Percentiles rank a stretch among this genome's conserved stretches.
Evolutionary conservation across 768 basidiomycete genomes (phyloP).

Genomic region (Cystobasidium tubakii): DNA sequence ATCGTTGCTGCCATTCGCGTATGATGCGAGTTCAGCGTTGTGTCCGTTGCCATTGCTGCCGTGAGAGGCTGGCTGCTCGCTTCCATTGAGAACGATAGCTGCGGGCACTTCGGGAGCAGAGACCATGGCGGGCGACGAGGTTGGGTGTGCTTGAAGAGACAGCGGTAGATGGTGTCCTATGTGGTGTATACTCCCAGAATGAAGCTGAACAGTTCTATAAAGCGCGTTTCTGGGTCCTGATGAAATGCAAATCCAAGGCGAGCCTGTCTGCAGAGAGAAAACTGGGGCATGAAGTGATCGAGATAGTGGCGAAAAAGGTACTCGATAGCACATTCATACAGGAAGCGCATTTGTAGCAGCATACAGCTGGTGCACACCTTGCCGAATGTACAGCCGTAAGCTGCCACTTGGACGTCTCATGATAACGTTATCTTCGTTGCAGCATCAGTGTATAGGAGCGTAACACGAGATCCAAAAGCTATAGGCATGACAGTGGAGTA

Average conservation of each 20-base stretch:
- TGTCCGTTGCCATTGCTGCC: background rate
- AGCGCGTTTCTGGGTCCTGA: background rate
- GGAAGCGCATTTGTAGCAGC: too few relatives aligned
- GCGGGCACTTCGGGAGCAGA: background rate
- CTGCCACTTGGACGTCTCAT: background rate
- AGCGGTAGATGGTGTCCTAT: background rate
- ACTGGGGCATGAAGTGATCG: background rate
- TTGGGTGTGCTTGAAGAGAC: background rate
- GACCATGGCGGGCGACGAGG: background rate
- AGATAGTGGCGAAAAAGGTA: slow-evolving; percentile 1
- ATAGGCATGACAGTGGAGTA: too few relatives aligned
- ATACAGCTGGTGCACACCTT: too few relatives aligned
- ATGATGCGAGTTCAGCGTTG: background rate
- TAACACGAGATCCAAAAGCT: background rate
- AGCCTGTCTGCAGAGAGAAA: background rate
- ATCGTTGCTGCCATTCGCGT: background rate
- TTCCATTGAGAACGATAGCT: background rate
- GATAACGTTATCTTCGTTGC: background rate
- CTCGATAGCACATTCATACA: too few relatives aligned
- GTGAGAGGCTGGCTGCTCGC: slow-evolving; percentile 1
- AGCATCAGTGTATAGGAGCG: background rate
- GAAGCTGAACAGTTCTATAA: too few relatives aligned
- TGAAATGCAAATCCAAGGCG: background rate
- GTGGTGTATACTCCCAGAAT: background rate
- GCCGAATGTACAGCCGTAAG: too few relatives aligned